Percentiles rank a stretch among this genome's conserved stretches.
Conservation (phyloP, 2,329 filamentous ascomycete species). For the Penicillium sp. region DNA sequence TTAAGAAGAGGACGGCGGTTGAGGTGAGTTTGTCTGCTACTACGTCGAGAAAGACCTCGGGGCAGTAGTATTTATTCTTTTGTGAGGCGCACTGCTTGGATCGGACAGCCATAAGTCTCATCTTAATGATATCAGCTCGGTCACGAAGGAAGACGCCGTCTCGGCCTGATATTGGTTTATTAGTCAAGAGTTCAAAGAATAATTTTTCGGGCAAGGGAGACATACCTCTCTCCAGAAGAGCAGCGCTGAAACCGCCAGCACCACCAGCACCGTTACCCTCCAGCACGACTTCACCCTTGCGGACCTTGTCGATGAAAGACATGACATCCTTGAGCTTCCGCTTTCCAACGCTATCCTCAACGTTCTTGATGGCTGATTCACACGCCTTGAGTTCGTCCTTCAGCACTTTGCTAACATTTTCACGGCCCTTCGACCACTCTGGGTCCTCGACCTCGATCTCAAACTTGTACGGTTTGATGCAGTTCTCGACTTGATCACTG, state of each 20-base stretch:
- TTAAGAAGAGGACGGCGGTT: conserved; percentile 94
- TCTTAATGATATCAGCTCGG: conserved; percentile 82
- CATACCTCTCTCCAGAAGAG: conserved; percentile 77
- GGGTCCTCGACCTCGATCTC: conserved; percentile 91
- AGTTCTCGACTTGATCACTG: conserved; percentile 96
- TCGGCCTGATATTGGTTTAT: conserved; percentile 59
- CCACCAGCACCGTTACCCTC: conserved; percentile 82
- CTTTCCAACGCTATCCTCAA: conserved; percentile 76
- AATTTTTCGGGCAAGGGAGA: not conserved
- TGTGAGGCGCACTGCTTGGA: conserved; percentile 82
- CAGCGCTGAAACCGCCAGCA: conserved; percentile 89
- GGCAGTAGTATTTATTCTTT: conserved; percentile 94
- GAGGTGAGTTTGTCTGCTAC: conserved; percentile 92
- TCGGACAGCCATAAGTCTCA: conserved; percentile 84
- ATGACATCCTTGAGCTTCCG: conserved; percentile 89
- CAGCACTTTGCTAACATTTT: conserved; percentile 77
- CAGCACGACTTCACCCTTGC: conserved; percentile 79
- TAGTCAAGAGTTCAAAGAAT: not conserved
- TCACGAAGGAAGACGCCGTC: conserved; percentile 94
- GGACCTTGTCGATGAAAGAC: conserved; percentile 83
- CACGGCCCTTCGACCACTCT: conserved; percentile 83
- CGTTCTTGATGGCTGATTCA: conserved; percentile 70
- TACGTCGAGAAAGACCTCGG: conserved; percentile 96
- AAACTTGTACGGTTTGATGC: conserved; percentile 98
- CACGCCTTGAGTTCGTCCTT: conserved; percentile 85